A percentile compares a stretch with the other conserved stretches of the same genome.
Evolutionary conservation across 1,139 yeast genomes (phyloP).

Genomic region (Yamadazyma conglobata): DNA sequence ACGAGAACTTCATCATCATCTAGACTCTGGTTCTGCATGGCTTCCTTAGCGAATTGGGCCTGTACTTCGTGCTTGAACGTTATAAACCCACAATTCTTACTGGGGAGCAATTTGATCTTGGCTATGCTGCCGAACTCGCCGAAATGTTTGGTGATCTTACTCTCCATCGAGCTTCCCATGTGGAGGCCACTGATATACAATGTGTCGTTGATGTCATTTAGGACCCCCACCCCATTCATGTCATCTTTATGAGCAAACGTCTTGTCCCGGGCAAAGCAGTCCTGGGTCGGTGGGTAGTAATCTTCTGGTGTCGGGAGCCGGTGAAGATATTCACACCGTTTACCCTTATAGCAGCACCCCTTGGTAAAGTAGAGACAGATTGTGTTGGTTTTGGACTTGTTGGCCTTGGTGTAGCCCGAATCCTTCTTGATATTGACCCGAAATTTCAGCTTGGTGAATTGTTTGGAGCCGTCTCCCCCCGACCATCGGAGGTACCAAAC

Average conservation of each 20-base stretch:
- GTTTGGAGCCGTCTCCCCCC: constrained; percentile 54
- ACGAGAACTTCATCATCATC: constrained; percentile 60
- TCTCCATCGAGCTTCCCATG: constrained; percentile 25
- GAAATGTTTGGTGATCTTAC: constrained; percentile 46
- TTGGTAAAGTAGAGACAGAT: constrained; percentile 85
- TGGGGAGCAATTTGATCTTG: constrained; percentile 56
- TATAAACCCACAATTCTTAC: constrained; percentile 75
- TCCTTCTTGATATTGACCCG: constrained; percentile 62
- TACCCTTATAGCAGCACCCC: constrained; percentile 82
- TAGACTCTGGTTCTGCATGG: constrained; percentile 79
- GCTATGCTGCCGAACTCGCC: constrained; percentile 78
- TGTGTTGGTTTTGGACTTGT: constrained; percentile 28
- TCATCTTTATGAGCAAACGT: constrained; percentile 83
- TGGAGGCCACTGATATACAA: constrained; percentile 72
- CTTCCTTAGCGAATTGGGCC: constrained; percentile 94
- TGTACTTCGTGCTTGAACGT: constrained; percentile 63
- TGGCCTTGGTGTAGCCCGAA: constrained; percentile 75
- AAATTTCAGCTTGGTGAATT: constrained; percentile 32
- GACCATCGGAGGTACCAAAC: constrained; percentile 90
- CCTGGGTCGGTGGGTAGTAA: constrained; percentile 58
- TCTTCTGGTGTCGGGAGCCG: constrained; percentile 59
- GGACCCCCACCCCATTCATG: constrained; percentile 94
- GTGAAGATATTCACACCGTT: constrained; percentile 72
- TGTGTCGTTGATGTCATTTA: constrained; percentile 65
- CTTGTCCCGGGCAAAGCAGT: constrained; percentile 92